Conservation (phyloP, 2,329 filamentous ascomycete genomes). For the Fusarium palustre region DNA sequence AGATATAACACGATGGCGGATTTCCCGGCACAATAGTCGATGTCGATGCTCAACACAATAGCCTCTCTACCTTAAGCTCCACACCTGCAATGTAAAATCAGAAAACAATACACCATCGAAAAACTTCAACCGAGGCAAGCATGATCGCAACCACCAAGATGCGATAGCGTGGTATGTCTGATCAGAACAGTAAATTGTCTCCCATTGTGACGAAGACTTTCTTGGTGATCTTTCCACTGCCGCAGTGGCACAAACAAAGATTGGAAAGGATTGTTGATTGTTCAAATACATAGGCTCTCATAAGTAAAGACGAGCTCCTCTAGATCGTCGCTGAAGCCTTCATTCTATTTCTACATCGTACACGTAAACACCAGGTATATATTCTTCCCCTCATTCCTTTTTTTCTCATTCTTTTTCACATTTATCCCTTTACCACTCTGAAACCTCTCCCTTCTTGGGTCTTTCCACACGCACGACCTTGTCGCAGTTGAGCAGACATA, state of each 20-base stretch:
- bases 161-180: background rate
- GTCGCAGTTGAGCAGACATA: constrained; percentile 76
- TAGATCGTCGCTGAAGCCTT: constrained; percentile 14
- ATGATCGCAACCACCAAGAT: no score
- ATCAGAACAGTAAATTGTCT: background rate
- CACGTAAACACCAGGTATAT: constrained; percentile 39
- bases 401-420: background rate
- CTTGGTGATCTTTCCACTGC: background rate
- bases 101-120: background rate
- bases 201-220: background rate
- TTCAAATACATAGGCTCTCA: constrained; percentile 20
- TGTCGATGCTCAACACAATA: background rate
- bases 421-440: constrained; percentile 54
- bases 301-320: background rate
- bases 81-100: background rate
- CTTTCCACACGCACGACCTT: constrained; percentile 73
- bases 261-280: constrained; percentile 1
- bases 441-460: constrained; percentile 57
- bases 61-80: background rate
- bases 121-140: background rate
- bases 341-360: constrained; percentile 35
- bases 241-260: background rate
- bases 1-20: background rate
- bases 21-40: background rate
- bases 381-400: background rate